Conservation (phyloP, 164 flowering plant genomes). For the Echeveria elegans region DNA sequence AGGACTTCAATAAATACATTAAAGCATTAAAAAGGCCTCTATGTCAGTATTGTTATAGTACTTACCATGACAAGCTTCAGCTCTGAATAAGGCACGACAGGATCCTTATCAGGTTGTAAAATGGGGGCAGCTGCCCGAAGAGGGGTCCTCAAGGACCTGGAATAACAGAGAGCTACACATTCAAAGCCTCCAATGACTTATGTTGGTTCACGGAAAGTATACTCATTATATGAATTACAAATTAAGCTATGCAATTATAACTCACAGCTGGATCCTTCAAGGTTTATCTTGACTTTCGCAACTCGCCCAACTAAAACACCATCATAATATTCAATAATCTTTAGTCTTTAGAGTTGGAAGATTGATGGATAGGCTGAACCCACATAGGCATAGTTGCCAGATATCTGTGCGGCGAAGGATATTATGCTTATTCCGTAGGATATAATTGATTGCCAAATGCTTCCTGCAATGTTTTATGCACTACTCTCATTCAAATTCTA, state of each 20-base stretch:
- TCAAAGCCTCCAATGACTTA: not conserved
- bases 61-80: not conserved
- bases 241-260: conserved; percentile 2
- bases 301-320: conserved; percentile 3
- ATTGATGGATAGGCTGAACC: not conserved
- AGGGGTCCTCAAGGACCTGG: not conserved
- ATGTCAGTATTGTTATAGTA: not conserved
- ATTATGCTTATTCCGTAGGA: not conserved
- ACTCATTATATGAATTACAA: not conserved
- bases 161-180: not conserved
- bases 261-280: not conserved
- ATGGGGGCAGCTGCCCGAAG: not conserved
- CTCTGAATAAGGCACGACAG: not conserved
- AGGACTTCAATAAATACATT: no score
- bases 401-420: not conserved
- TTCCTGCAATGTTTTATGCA: not conserved
- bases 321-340: not conserved
- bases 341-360: not conserved
- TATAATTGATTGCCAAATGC: not conserved
- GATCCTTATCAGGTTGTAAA: not conserved
- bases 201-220: not conserved
- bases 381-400: not conserved
- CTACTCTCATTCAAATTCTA: not conserved
- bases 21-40: no score
- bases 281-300: conserved; percentile 4